Evolutionary conservation across 495 filamentous ascomycete genomes (phyloP), one percentile per base, ranked within the genome.

Genomic region (Terfezia claveryi): DNA sequence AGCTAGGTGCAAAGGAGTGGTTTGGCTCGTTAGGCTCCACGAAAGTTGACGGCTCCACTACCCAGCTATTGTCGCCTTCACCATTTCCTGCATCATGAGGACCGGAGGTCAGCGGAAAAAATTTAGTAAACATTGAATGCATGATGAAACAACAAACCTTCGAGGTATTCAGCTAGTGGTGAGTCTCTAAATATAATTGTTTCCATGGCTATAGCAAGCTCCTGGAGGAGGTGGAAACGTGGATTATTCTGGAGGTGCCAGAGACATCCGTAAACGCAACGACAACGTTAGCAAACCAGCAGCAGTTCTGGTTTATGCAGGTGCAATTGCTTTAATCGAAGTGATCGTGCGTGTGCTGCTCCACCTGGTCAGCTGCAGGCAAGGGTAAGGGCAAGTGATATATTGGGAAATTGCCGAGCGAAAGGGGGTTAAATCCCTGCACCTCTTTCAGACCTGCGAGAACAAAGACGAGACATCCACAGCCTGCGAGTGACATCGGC

Each of bases 141-240:
- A 46, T 46, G 41, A 6, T 46, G 60, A 54, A 38, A 41, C 53
- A 36, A 37, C 70, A 58, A 66, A 94, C 89, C 91, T 76, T 93
- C 82, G 56, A 98, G 79, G 72, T 93, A 95, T 58, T 84, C 81
- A 65, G 86, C 87, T 70, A 96, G 74, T 57, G 91, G 91, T 62
- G 87, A 85, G 67, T 87, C 80, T 70, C 91, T 82, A 70, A 82
- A 85, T 62, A 94, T 79, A 59, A 95, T 73, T 62, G 85, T 80
- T 76, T 95, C 91, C 91, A 96, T 98, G 69, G 60, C 62, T 62
- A 59, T 58, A 66, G 23, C 32, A 12, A 37, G 36, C 17, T 46
- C 41, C 12, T 20, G 41, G 27, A 46, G 17, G 41, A 46, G 41
- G 41, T 20, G 14, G 12, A 46, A 46, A 46, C 17, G 41, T 46